Evolutionary conservation across 2,329 filamentous ascomycete genomes (phyloP), one percentile per base, ranked within the genome.

Genomic region (Coniochaeta ligniaria): DNA sequence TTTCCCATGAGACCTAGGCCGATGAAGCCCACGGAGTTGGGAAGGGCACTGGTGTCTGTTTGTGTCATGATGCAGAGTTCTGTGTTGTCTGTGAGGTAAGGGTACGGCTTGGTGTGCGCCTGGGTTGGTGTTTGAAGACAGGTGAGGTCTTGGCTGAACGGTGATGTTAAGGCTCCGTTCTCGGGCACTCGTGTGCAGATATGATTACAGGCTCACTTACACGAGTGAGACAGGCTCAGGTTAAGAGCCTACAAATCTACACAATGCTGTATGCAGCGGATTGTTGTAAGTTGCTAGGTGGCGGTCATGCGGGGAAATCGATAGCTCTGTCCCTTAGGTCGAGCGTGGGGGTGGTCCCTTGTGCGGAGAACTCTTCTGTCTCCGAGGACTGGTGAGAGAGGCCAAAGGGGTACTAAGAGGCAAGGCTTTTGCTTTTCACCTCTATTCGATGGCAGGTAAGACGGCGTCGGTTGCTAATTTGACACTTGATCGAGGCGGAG

Each of bases 1-100:
- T 73, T 74, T 0, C 81, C 81, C 81, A 83, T 84, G 12, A 76
- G 74, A n/a, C 81, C 81, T 1, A 83, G 73, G 64, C 82, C 81
- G 54, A 84, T 77, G 70, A 83, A 84, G 52, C 65, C 66, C 2
- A 64, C 20, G 6, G 59, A 60, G 5, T 17, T 60, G 2, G 57
- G 60, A 2, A 62, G 63, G 26, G 52, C 8, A 16, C 26, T 52
- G 35, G 9, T 33, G 12, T 41, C 31, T 28, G 43, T 16, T 28
- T 28, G 26, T 33, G 52, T 33, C 52, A 55, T 55, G 52, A 20
- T 31, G 24, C 24, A n/a, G 26, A n/a, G 3, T 9, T 26, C 7
- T 9, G 12, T 6, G 41, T 45, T 20, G 41, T 45, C 17, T 45
- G 41, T 38, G 16, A 38, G 36, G 5, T 16, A 3, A 38, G 26